Evolutionary conservation across 1,284 basidiomycete genomes (phyloP).

Genomic region (Papiliotrema flavescens): DNA sequence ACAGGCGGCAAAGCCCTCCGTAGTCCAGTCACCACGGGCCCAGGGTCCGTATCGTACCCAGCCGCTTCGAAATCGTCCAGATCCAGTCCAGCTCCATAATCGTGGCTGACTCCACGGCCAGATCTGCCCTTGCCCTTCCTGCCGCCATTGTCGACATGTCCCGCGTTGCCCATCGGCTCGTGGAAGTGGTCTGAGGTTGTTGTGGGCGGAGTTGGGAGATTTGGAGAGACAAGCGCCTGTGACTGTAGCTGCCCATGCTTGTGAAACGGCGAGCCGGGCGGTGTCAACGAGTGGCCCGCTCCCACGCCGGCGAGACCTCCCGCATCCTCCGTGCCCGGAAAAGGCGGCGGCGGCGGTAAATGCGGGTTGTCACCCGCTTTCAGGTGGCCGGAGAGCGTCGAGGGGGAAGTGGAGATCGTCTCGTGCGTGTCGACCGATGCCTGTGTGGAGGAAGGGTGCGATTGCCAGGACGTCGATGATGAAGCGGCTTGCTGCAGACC

Average conservation of each 20-base stretch:
- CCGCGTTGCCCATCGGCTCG: no score
- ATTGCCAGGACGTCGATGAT: conserved; percentile 4
- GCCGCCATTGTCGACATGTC: no score
- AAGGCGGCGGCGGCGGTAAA: neutral
- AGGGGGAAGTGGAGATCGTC: conserved; percentile 1
- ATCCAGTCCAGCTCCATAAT: neutral
- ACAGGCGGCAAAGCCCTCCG: conserved; percentile 24
- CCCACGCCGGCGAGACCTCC: conserved; percentile 23
- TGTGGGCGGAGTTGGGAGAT: conserved; percentile 14
- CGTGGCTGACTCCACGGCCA: neutral
- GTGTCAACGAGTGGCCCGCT: conserved; percentile 30
- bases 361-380: conserved; percentile 12
- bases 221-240: conserved; percentile 12
- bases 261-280: conserved; percentile 26
- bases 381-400: conserved; percentile 7
- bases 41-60: conserved; percentile 4
- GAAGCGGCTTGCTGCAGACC: conserved; percentile 11
- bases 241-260: conserved; percentile 4
- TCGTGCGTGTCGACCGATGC: neutral
- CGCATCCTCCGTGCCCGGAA: neutral
- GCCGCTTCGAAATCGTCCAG: conserved; percentile 3
- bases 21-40: conserved; percentile 2
- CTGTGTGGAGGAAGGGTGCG: conserved; percentile 5
- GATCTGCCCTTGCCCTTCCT: no score
- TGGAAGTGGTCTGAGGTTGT: no score